phyloP scores from a whole-genome alignment of 2,329 filamentous ascomycete genomes.

The Trichoderma sp. region DNA sequence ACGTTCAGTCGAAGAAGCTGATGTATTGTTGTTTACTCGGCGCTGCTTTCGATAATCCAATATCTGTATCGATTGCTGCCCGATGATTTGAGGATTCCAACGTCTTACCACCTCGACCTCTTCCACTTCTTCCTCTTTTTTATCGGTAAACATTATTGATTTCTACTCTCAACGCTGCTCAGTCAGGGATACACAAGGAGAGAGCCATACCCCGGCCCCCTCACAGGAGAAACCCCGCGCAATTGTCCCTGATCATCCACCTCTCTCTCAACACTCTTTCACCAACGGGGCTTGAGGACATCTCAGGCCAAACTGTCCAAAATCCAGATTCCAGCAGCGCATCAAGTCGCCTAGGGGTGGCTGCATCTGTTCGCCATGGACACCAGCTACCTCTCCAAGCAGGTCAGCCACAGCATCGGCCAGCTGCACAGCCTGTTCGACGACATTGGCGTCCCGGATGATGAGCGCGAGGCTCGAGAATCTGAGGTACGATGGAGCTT shows the following conservation, averaged over 20 bases:
- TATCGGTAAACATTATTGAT: constrained; percentile 21
- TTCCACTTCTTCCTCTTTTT: not conserved
- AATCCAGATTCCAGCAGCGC: constrained; percentile 11
- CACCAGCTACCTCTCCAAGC: constrained; percentile 87
- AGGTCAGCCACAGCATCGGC: constrained; percentile 91
- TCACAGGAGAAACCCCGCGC: constrained; percentile 20
- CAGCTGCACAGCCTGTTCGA: constrained; percentile 95
- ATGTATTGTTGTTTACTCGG: constrained; percentile 1
- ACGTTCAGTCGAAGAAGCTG: not conserved
- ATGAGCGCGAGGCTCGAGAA: constrained; percentile 89
- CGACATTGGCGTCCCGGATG: constrained; percentile 91
- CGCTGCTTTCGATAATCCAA: not conserved
- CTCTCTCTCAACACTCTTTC: not conserved
- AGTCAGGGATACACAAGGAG: not conserved
- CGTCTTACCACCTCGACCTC: not conserved
- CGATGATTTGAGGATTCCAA: not conserved
- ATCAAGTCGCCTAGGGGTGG: constrained; percentile 18
- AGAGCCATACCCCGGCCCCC: constrained; percentile 6
- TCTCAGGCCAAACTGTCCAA: constrained; percentile 31
- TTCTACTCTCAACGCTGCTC: not conserved
- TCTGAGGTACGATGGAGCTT: constrained; percentile 66
- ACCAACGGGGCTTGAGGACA: not conserved
- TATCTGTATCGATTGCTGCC: constrained; percentile 3
- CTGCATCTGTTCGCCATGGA: constrained; percentile 62
- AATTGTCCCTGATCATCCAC: not conserved